Evolutionary conservation across 202 grass and related monocot species (phyloP), one percentile per base, ranked within the genome.

Genomic region (Alloteropsis angusta): DNA sequence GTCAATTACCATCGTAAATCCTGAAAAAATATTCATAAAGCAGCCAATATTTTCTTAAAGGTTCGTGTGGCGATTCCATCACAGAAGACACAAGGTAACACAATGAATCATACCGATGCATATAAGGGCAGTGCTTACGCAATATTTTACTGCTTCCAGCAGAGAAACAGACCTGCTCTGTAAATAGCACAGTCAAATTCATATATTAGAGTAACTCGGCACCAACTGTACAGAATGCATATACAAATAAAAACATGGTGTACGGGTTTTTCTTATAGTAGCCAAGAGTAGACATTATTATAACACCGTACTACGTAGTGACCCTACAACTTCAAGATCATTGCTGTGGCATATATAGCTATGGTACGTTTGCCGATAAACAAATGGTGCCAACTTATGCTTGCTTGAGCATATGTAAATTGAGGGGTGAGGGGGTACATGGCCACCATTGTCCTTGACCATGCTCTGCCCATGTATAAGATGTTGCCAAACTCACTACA

Each of bases 151-250:
- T 67, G 90, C 90, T 75, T 95, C 85, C 81, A 85, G 57, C 45
- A 95, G 44, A 78, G 79, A 95, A 84, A 95, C 45, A 38, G 84
- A 95, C 77, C 89, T 95, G 62, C 73, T 91, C 96, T 99, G 87
- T 68, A 52, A 52, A 83, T 44, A 61, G 65, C 34, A 85, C 54
- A 69, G 53, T 69, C 54, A 76, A 90, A 87, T 72, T 74, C 22
- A 86, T 66, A 79, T 60, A 38, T 80, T 60, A 74, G 68, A 67
- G 55, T 38, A 46, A 61, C 55, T 57, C 25, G 59, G 65, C 38
- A 42, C 71, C 65, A 37, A 85, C 76, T 50, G 17, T 43, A 67
- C n/a, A 55, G n/a, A 71, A 44, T 28, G 14, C n/a, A 39, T 87
- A 82, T 30, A 54, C 10, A 79, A 44, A 71, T 28, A 71, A 71